phyloP scores from a whole-genome alignment of 2,329 filamentous ascomycete species.

The Calonectria hawksworthii region DNA sequence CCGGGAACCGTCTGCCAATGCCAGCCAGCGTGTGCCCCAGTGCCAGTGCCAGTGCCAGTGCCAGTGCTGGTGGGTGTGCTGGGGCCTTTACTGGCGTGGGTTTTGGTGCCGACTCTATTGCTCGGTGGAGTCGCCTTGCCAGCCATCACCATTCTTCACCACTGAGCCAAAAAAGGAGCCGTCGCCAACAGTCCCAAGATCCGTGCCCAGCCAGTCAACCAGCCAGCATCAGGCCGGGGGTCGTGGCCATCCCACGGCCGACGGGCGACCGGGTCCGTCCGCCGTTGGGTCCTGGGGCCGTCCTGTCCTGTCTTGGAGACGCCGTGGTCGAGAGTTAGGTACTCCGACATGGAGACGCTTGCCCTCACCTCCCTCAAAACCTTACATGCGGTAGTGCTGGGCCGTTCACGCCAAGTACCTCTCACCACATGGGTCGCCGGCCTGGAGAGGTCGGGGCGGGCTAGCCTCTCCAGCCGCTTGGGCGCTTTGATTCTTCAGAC shows the following conservation, averaged over 20 bases:
- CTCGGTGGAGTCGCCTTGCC: conserved; percentile 4
- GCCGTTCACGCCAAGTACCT: background rate
- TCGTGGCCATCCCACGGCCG: conserved; percentile 3
- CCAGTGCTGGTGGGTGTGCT: background rate
- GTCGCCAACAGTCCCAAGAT: conserved; percentile 16
- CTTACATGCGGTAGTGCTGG: conserved; percentile 5
- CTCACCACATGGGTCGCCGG: conserved; percentile 5
- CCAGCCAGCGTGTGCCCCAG: background rate
- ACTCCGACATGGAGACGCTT: background rate
- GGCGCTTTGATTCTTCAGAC: conserved; percentile 7
- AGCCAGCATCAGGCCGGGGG: conserved; percentile 3
- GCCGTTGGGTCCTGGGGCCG: background rate
- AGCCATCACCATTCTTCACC: conserved; percentile 8
- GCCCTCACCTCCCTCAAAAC: background rate
- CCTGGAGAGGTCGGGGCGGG: background rate
- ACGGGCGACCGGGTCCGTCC: conserved; percentile 13
- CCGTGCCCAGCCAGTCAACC: conserved; percentile 13
- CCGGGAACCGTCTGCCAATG: background rate
- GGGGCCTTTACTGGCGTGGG: background rate
- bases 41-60: background rate
- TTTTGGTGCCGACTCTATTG: background rate
- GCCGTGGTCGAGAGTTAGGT: background rate
- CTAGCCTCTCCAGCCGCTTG: conserved; percentile 4
- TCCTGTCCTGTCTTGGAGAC: background rate
- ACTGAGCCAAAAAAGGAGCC: conserved; percentile 6